Base-by-base conservation (phyloP, 176 grass and related monocot genomes). In the Cocos nucifera region DNA sequence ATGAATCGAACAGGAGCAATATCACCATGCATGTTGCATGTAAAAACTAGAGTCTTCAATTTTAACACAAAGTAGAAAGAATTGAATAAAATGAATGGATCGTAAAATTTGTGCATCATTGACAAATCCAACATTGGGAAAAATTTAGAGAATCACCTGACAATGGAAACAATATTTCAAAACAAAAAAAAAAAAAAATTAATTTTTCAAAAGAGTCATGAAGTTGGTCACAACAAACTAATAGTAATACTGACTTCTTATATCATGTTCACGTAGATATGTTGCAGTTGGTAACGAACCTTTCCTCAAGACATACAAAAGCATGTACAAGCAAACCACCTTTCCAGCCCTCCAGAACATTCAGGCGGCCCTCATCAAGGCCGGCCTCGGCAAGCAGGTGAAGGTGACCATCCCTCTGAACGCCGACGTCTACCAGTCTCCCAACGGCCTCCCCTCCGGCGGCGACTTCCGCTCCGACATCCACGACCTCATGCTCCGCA, bases 221-320 rank as follows among this genome's bases (percentile, higher is more conserved):
- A 39, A 10, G 1, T 1, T 9, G 1, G 8, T 35, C 8, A 8
- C 1, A 35, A 24, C 17, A 3, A 17, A 51, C 0, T 21, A 21
- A 21, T 21, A 0, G 51, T 6, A 9, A 1, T 9, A 15, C 19
- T 21, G 5, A 16, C 19, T 30, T 67, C 1, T 5, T 1, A 0
- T 6, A 21, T 7, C 15, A 19, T 23, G n/a, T 49, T 49, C 15
- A 32, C 59, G 12, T 49, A 89, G 86, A 49, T 77, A 61, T 50
- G 88, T 98, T 18, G 93, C 93, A 0, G 79, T 98, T 1, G 93
- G 93, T 49, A 98, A 98, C 57, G 93, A 98, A 59, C 93, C 93
- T 6, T 98, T 98, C 78, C 73, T 98, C 30, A 92, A 86, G 76
- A 61, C 82, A 0, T 98, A 98, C 87, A 98, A 83, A 57, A 82